Evolutionary conservation across 2,329 filamentous ascomycete species (phyloP).

Genomic region (Nothophoma quercina): DNA sequence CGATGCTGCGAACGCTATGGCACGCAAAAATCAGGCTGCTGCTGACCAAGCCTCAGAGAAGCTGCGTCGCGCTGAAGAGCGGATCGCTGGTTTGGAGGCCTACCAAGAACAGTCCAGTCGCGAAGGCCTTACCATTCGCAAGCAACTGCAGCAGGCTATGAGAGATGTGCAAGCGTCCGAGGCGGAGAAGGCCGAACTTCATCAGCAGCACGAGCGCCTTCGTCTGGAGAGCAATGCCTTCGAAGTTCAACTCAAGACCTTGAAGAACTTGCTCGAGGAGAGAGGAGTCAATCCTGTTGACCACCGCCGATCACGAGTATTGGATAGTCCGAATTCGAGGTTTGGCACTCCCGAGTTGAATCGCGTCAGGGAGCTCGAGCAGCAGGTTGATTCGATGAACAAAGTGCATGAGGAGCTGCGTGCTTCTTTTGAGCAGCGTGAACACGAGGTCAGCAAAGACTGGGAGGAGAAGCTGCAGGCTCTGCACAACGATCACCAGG

Average conservation of each 20-base stretch:
- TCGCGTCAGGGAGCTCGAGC: slow-evolving; percentile 84
- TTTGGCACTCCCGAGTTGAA: slow-evolving; percentile 81
- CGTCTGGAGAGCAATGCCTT: slow-evolving; percentile 95
- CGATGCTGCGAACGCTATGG: slow-evolving; percentile 76
- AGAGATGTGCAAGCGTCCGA: slow-evolving; percentile 85
- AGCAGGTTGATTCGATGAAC: slow-evolving; percentile 79
- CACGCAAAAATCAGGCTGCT: slow-evolving; percentile 87
- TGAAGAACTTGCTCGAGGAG: slow-evolving; percentile 91
- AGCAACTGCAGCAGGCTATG: slow-evolving; percentile 85
- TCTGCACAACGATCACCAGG: slow-evolving; percentile 96
- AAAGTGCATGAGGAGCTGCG: slow-evolving; percentile 88
- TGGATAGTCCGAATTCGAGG: slow-evolving; percentile 75
- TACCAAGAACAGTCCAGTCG: slow-evolving; percentile 97
- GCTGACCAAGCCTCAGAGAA: slow-evolving; percentile 88
- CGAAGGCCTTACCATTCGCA: slow-evolving; percentile 86
- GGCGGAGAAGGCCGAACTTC: slow-evolving; percentile 80
- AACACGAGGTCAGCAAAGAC: slow-evolving; percentile 84
- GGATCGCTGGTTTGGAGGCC: slow-evolving; percentile 93
- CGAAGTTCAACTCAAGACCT: slow-evolving; percentile 86
- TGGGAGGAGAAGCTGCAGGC: slow-evolving; percentile 94
- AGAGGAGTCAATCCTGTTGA: slow-evolving; percentile 83
- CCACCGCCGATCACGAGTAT: slow-evolving; percentile 72
- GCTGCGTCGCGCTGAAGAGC: slow-evolving; percentile 89
- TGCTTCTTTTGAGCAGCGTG: slow-evolving; percentile 75
- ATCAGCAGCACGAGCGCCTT: slow-evolving; percentile 81